Conservation (phyloP, 495 filamentous ascomycete species). For the Oleoguttula mirabilis region DNA sequence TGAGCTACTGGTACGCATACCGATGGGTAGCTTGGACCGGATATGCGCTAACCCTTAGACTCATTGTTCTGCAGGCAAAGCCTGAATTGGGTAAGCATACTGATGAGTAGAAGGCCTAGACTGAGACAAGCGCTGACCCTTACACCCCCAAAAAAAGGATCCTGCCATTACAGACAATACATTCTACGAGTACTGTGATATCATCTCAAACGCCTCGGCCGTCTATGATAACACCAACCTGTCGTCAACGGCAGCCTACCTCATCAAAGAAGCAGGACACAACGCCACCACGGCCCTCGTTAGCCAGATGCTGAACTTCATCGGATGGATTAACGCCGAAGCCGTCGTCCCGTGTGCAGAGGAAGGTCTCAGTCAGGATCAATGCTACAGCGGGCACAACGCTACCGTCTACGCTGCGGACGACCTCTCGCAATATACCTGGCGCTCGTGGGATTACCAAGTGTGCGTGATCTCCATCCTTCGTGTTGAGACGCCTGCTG, state of each 20-base stretch:
- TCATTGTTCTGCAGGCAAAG: slow-evolving; percentile 48
- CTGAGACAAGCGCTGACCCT: too few relatives aligned
- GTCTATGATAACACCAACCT: slow-evolving; percentile 37
- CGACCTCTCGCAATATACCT: slow-evolving; percentile 34
- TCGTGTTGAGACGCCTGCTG: too few relatives aligned
- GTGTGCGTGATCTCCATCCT: too few relatives aligned
- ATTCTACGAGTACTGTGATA: slow-evolving; percentile 49
- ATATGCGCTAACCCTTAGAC: too few relatives aligned
- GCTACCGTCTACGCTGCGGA: slow-evolving; percentile 38
- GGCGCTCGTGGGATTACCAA: slow-evolving; percentile 53
- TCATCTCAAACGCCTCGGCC: slow-evolving; percentile 38
- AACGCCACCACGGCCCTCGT: slow-evolving; percentile 37
- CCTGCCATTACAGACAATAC: slow-evolving; percentile 40
- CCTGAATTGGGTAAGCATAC: slow-evolving; percentile 64
- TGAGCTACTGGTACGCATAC: too few relatives aligned
- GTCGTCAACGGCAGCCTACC: slow-evolving; percentile 32
- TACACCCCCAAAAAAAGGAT: too few relatives aligned
- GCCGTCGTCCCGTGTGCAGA: slow-evolving; percentile 28
- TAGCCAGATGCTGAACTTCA: slow-evolving; percentile 50
- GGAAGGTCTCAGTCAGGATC: slow-evolving; percentile 35
- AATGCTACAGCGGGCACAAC: slow-evolving; percentile 44
- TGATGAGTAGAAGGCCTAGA: too few relatives aligned
- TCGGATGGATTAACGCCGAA: slow-evolving; percentile 46
- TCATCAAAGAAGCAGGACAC: slow-evolving; percentile 43
- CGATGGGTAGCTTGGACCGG: too few relatives aligned